These are phyloP conservation scores for Botryococcus braunii DNA, from an alignment of 163 green algal genomes.

Conservation along the genomic window DNA sequence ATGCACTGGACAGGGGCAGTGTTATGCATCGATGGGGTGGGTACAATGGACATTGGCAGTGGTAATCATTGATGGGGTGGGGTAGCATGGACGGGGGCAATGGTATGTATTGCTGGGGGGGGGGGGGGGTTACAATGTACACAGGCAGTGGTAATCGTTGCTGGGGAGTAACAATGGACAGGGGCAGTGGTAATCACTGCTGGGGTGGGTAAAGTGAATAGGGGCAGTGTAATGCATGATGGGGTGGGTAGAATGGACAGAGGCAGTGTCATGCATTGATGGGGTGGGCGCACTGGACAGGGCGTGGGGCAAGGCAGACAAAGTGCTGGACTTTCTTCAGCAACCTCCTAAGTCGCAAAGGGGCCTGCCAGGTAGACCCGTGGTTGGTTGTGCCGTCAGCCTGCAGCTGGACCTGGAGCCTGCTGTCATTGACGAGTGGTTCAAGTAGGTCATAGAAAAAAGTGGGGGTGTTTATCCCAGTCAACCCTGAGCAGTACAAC, in stretches of 20 bases:
- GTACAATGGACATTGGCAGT: background rate
- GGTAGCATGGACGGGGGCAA: background rate
- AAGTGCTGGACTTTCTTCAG: constrained; percentile 41
- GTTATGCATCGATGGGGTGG: background rate
- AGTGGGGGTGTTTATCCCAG: background rate
- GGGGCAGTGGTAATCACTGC: background rate
- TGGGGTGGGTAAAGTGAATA: background rate
- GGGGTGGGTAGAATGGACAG: background rate
- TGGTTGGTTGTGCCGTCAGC: constrained; percentile 60
- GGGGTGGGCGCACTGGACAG: constrained; percentile 7
- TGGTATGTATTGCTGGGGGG: background rate
- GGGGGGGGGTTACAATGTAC: no score
- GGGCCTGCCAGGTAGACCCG: constrained; percentile 51
- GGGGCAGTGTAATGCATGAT: background rate
- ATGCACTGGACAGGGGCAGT: constrained; percentile 11
- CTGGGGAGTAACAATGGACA: no score
- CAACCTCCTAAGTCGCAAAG: constrained; percentile 35
- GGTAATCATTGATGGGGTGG: background rate
- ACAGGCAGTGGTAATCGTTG: no score
- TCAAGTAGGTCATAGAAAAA: constrained; percentile 11
- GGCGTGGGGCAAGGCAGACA: constrained; percentile 43
- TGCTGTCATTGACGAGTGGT: constrained; percentile 39
- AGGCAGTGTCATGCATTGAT: background rate
- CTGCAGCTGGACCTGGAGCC: constrained; percentile 45
- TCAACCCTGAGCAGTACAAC: background rate